A percentile compares a stretch with the other conserved stretches of the same genome.
Conservation (phyloP, 768 basidiomycete genomes). For the Tricholoma terreum region DNA sequence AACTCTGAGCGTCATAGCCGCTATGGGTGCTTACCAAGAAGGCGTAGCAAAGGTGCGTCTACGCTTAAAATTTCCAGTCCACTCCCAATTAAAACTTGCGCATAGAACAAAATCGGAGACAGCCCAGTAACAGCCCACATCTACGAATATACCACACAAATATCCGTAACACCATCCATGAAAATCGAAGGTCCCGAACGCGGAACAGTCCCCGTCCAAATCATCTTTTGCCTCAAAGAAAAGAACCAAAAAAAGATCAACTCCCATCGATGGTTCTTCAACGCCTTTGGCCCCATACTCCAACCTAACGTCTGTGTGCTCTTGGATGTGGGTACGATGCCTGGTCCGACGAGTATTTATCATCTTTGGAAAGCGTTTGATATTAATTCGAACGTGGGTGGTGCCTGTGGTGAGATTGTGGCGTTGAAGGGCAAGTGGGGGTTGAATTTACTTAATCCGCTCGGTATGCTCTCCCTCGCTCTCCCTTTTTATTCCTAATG, state of each 20-base stretch:
- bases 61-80: conserved; percentile 12
- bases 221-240: conserved; percentile 91
- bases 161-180: conserved; percentile 77
- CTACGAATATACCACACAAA: conserved; percentile 92
- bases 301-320: conserved; percentile 91
- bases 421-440: too few relatives aligned
- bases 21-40: conserved; percentile 94
- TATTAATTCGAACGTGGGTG: conserved; percentile 86
- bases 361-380: conserved; percentile 96
- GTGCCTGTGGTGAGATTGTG: conserved; percentile 97
- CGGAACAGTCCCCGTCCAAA: conserved; percentile 83
- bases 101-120: conserved; percentile 70
- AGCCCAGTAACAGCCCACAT: conserved; percentile 84
- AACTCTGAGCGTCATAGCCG: conserved; percentile 82
- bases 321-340: conserved; percentile 80
- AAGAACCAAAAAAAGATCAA: conserved; percentile 97
- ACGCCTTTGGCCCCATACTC: conserved; percentile 79
- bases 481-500: too few relatives aligned
- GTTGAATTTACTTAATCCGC: too few relatives aligned
- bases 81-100: background rate
- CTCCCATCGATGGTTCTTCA: conserved; percentile 94
- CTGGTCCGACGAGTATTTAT: conserved; percentile 85
- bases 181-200: conserved; percentile 79
- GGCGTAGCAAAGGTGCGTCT: conserved; percentile 86
- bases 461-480: too few relatives aligned